These are phyloP conservation scores for Wickerhamiella galacta DNA, from an alignment of 805 yeast species.

Conservation along the genomic window DNA sequence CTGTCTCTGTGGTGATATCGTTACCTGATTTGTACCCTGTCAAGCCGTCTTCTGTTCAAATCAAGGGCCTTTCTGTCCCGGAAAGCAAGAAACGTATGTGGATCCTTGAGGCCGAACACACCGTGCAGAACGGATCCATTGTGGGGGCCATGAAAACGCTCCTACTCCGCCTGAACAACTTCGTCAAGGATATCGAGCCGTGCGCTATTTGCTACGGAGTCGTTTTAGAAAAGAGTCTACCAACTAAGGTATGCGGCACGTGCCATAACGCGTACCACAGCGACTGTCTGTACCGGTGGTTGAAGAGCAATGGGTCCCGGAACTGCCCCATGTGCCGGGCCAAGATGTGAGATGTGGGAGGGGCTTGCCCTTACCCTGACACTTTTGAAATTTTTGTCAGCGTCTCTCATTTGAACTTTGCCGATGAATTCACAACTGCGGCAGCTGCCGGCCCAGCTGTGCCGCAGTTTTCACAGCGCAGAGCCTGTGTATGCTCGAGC, in stretches of 20 bases:
- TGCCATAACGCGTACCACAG: slow-evolving; percentile 92
- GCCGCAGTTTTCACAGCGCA: slow-evolving; percentile 10
- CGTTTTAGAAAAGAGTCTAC: slow-evolving; percentile 74
- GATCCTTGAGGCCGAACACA: slow-evolving; percentile 78
- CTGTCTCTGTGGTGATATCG: slow-evolving; percentile 34
- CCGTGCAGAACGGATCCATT: slow-evolving; percentile 36
- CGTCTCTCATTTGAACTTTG: no score
- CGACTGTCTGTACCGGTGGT: slow-evolving; percentile 94
- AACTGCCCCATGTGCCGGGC: slow-evolving; percentile 91
- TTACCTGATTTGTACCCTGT: slow-evolving; percentile 62
- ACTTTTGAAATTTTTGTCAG: background rate
- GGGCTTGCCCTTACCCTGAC: background rate
- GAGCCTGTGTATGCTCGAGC: slow-evolving; percentile 12
- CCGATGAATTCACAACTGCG: no score
- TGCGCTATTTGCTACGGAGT: slow-evolving; percentile 95
- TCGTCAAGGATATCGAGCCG: slow-evolving; percentile 87
- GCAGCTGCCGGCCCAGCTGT: background rate
- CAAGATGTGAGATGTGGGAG: slow-evolving; percentile 6
- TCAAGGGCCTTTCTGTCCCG: slow-evolving; percentile 68
- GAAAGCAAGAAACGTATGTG: slow-evolving; percentile 91
- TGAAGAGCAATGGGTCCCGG: slow-evolving; percentile 78
- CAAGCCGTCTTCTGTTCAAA: slow-evolving; percentile 43
- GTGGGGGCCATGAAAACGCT: slow-evolving; percentile 44
- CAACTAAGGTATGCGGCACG: slow-evolving; percentile 73
- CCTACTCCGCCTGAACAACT: slow-evolving; percentile 54